Evolutionary conservation across 441 rosid species (phyloP), one percentile per base, ranked within the genome.

Genomic region (Syzygium malaccense): DNA sequence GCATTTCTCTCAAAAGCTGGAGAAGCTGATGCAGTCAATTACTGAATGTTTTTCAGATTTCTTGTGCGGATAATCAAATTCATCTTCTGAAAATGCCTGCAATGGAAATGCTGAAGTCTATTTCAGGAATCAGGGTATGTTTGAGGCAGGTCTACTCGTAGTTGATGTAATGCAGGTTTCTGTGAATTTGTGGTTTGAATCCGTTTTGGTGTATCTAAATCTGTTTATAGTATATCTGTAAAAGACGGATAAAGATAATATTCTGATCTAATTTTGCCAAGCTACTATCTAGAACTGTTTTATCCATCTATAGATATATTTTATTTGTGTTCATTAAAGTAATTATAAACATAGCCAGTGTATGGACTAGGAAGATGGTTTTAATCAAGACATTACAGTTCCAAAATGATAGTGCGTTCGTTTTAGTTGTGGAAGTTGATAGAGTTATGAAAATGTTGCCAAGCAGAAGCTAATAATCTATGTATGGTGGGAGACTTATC

Each of bases 31-130:
- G 55, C 32, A 53, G 71, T 20, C 89, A 54, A 80, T 86, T 86
- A 7, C 91, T 93, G 79, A 79, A 58, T 85, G 90, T 79, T 87
- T 91, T 92, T 91, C 94, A 98, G 99, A 93, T 97, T 85, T 95
- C 96, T 91, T 98, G 98, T 94, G 99, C 98, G 93, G 99, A 98
- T 93, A 98, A 98, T 93, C 99, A 95, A 92, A 94, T 97, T 92
- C 99, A 96, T 95, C 88, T 98, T 32, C 93, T 97, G 66, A 95
- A 95, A 92, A 96, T 95, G 96, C 98, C 99, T 89, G 95, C 98
- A 85, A 93, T 97, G 99, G 99, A 94, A 88, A 95, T 97, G 91
- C 86, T 92, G 89, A 96, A 93, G 92, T 93, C 99, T 90, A 94
- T 98, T 80, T 95, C 99, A 9, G 99, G 99, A 88, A 96, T 98